These are phyloP conservation scores for Ampelocalamus luodianensis DNA, from an alignment of 176 grass and related monocot species.

Conservation along the genomic window DNA sequence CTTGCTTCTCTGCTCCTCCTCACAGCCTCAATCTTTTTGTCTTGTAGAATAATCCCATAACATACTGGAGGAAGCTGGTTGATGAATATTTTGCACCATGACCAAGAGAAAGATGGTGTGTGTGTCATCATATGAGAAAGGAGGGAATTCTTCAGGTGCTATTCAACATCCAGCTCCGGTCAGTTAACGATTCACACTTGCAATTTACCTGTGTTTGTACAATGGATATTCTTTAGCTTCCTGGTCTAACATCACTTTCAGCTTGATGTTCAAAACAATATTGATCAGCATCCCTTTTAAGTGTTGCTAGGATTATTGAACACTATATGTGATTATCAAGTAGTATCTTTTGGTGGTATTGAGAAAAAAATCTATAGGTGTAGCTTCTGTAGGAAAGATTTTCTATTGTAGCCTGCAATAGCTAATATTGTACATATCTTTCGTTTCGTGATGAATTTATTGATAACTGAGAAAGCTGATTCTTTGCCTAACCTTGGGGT, in stretches of 20 bases:
- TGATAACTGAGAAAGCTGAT: neutral
- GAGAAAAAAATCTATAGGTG: neutral
- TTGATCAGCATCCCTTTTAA: constrained; percentile 1
- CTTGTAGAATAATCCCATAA: constrained; percentile 81
- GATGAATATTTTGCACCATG: constrained; percentile 84
- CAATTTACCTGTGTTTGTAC: neutral
- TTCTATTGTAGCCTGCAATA: constrained; percentile 24
- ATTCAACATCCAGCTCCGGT: constrained; percentile 69
- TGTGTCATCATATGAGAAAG: constrained; percentile 93
- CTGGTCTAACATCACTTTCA: constrained; percentile 5
- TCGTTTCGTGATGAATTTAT: neutral
- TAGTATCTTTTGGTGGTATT: neutral
- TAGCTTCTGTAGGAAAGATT: neutral
- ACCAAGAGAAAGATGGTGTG: constrained; percentile 91
- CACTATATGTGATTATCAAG: neutral
- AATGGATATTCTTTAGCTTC: neutral
- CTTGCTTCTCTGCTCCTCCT: neutral
- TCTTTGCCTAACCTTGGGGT: neutral
- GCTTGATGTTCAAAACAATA: constrained; percentile 18
- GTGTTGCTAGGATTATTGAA: constrained; percentile 5
- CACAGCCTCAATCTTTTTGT: neutral
- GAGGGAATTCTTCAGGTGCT: constrained; percentile 68
- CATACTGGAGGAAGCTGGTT: constrained; percentile 92
- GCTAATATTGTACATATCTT: constrained; percentile 3
- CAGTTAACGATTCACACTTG: constrained; percentile 36